A percentile compares a stretch with the other conserved stretches of the same genome.
phyloP scores from a whole-genome alignment of 768 basidiomycete genomes.

The Lactarius sanguifluus region DNA sequence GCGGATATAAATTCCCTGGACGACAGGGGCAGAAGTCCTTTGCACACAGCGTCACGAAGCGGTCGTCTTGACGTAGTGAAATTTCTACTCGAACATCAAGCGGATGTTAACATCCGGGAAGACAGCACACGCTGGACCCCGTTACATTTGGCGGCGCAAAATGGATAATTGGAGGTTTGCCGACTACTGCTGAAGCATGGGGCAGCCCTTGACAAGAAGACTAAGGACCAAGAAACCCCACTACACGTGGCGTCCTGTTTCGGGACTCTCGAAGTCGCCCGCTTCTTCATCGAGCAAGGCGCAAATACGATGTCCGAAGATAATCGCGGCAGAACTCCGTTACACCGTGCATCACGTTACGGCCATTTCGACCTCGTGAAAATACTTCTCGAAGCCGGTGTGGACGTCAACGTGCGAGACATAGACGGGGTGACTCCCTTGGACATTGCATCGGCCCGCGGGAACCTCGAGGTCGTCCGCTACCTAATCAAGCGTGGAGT shows the following conservation, averaged over 20 bases:
- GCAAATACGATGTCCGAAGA: neutral
- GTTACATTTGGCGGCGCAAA: neutral
- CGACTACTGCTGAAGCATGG: neutral
- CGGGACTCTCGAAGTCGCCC: neutral
- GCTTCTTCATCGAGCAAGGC: neutral
- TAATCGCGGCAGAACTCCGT: neutral
- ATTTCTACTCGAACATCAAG: neutral
- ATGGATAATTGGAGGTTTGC: neutral
- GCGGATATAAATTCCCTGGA: neutral
- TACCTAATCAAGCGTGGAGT: neutral
- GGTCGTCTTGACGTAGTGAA: neutral
- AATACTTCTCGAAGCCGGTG: no score
- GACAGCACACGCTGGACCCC: neutral
- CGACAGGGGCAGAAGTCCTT: neutral
- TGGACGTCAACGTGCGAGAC: no score
- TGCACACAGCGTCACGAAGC: slow-evolving; percentile 1
- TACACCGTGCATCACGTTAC: neutral
- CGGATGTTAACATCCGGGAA: neutral
- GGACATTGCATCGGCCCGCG: no score
- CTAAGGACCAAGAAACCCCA: neutral
- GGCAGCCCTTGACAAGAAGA: neutral
- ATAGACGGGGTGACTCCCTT: no score
- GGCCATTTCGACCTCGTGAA: neutral
- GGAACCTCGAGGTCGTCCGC: no score
- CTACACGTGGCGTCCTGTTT: neutral